Evolutionary conservation across 1,139 yeast genomes (phyloP).

Genomic region (Scheffersomyces lignicola): DNA sequence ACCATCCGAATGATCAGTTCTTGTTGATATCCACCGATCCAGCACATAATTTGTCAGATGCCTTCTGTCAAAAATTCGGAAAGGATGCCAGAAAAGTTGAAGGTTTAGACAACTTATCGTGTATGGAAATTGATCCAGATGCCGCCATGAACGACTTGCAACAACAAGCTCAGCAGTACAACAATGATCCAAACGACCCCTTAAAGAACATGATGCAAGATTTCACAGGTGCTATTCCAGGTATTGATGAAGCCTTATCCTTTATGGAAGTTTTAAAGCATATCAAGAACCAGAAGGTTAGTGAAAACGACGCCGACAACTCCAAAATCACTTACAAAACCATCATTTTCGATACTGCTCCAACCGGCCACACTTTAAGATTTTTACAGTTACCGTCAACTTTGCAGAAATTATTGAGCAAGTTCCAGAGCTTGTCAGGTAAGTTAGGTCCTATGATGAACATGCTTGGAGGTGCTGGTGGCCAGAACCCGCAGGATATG

Average conservation of each 20-base stretch:
- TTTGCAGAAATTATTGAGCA: conserved; percentile 79
- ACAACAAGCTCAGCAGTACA: conserved; percentile 56
- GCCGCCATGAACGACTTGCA: conserved; percentile 91
- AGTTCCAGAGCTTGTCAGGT: conserved; percentile 82
- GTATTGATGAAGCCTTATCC: conserved; percentile 95
- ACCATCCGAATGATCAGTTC: conserved; percentile 78
- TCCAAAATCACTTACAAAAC: conserved; percentile 58
- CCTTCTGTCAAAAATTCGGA: conserved; percentile 96
- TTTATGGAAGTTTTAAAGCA: conserved; percentile 98
- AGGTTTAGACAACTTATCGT: conserved; percentile 81
- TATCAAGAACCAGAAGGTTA: conserved; percentile 69
- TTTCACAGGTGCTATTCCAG: conserved; percentile 93
- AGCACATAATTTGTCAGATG: conserved; percentile 95
- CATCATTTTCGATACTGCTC: conserved; percentile 96
- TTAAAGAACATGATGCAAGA: conserved; percentile 79
- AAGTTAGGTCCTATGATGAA: conserved; percentile 89
- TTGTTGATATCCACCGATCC: conserved; percentile 95
- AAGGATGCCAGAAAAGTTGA: conserved; percentile 94
- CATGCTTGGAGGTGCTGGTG: conserved; percentile 72
- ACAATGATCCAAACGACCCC: conserved; percentile 60
- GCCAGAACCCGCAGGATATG: conserved; percentile 73
- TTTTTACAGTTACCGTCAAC: conserved; percentile 93
- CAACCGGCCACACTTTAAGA: conserved; percentile 96
- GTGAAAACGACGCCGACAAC: conserved; percentile 16
- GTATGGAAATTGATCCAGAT: conserved; percentile 98